Conservation (phyloP, 352 stramenopile species). For the Globisporangium parvum region DNA sequence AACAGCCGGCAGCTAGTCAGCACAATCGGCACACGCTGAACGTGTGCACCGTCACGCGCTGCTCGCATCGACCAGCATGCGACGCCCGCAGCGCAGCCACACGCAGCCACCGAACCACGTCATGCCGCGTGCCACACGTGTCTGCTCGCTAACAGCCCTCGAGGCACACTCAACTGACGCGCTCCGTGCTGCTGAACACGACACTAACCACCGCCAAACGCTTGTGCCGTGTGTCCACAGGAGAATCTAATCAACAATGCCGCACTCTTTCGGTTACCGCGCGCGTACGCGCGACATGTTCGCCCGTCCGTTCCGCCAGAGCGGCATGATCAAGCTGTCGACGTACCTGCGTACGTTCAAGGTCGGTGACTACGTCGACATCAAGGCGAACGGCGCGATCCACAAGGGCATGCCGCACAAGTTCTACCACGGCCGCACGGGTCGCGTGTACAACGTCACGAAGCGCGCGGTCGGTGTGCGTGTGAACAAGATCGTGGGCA, state of each 20-base stretch:
- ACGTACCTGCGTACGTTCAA: slow-evolving; percentile 99
- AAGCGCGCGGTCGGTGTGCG: slow-evolving; percentile 97
- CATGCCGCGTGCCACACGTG: too few relatives aligned
- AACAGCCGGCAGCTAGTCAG: too few relatives aligned
- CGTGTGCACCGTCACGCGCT: too few relatives aligned
- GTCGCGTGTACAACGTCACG: slow-evolving; percentile 99
- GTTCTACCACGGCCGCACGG: slow-evolving; percentile 99
- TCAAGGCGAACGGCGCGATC: slow-evolving; percentile 98
- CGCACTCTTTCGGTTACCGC: slow-evolving; percentile 98
- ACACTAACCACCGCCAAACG: slow-evolving; percentile 22
- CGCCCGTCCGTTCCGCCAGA: slow-evolving; percentile 96
- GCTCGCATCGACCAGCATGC: too few relatives aligned
- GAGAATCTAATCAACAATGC: slow-evolving; percentile 85
- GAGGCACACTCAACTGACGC: too few relatives aligned
- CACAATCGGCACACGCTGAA: background rate
- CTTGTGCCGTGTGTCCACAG: slow-evolving; percentile 17
- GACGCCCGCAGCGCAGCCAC: too few relatives aligned
- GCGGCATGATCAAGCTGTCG: slow-evolving; percentile 94
- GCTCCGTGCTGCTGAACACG: too few relatives aligned
- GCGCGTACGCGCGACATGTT: slow-evolving; percentile 99
- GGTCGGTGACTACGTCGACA: slow-evolving; percentile 99
- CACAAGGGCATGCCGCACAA: slow-evolving; percentile 99
- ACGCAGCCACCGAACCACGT: too few relatives aligned
- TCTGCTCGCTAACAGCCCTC: too few relatives aligned
- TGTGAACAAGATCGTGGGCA: slow-evolving; percentile 98